A percentile compares a stretch with the other conserved stretches of the same genome.
Conservation (phyloP, 257 asterid genomes). For the Solanum appendiculatum region DNA sequence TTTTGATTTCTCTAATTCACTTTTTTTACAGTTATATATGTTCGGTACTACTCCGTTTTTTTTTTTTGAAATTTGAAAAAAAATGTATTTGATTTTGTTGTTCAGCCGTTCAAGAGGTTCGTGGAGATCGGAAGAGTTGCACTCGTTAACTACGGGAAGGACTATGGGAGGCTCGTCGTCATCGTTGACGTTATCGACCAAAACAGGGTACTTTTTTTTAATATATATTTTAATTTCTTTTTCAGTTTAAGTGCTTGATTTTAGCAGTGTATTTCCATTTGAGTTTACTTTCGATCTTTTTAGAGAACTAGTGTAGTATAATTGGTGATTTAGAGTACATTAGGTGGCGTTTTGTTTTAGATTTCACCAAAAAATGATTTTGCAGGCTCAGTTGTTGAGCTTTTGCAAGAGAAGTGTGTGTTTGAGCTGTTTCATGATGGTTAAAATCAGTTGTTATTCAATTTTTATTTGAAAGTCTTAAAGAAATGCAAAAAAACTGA, state of each 20-base stretch:
- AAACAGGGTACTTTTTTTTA: background rate
- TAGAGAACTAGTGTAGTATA: background rate
- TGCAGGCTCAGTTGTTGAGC: background rate
- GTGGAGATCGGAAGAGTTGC: conserved; percentile 80
- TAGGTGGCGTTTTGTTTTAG: background rate
- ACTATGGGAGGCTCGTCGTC: conserved; percentile 63
- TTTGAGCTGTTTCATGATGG: background rate
- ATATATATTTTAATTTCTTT: background rate
- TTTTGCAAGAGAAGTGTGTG: background rate
- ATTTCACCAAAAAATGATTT: background rate
- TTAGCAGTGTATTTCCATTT: background rate
- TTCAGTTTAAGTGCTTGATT: conserved; percentile 7
- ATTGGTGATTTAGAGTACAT: background rate
- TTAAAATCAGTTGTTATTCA: background rate
- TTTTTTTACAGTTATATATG: background rate
- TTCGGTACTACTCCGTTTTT: background rate
- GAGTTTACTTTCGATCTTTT: background rate
- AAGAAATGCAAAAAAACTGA: background rate
- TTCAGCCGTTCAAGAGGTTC: conserved; percentile 78
- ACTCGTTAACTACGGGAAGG: conserved; percentile 66
- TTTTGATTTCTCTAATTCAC: background rate
- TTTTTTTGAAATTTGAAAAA: background rate
- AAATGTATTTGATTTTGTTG: background rate
- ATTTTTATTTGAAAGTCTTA: background rate
- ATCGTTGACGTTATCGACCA: conserved; percentile 44